Percentiles rank a stretch among this genome's conserved stretches.
Evolutionary conservation across 352 stramenopile genomes (phyloP).

Genomic region (Pythium guiyangense): DNA sequence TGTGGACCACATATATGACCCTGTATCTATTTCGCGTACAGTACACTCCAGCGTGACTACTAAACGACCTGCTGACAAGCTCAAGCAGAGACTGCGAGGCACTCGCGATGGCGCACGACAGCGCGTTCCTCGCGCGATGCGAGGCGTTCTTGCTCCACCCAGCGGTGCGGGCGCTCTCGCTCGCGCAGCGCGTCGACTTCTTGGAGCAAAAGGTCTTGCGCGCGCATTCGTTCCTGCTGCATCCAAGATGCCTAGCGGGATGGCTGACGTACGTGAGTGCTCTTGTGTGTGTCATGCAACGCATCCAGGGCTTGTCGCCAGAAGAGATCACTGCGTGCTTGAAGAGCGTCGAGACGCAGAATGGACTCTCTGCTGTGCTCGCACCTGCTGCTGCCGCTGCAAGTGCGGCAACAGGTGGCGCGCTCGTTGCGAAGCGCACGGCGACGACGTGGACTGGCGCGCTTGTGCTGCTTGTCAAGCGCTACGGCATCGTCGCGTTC

Average conservation of each 20-base stretch:
- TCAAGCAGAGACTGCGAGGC: constrained; percentile 1
- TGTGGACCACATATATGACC: neutral
- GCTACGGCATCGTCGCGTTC: constrained; percentile 29
- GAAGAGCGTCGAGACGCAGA: constrained; percentile 45
- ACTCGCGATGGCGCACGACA: constrained; percentile 19
- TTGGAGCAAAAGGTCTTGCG: constrained; percentile 52
- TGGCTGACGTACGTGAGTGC: neutral
- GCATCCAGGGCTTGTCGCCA: constrained; percentile 37
- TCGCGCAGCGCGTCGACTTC: constrained; percentile 71
- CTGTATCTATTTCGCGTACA: neutral
- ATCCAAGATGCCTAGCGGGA: too few species aligned
- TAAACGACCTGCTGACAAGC: constrained; percentile 2
- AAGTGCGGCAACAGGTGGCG: neutral
- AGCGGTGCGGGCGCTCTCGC: constrained; percentile 49
- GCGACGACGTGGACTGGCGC: constrained; percentile 13
- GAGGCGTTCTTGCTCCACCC: constrained; percentile 70
- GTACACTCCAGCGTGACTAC: neutral
- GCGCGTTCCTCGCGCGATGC: constrained; percentile 48
- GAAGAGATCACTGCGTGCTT: constrained; percentile 63
- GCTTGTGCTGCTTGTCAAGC: constrained; percentile 19
- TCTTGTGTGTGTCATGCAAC: neutral
- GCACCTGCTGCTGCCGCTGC: constrained; percentile 7
- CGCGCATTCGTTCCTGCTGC: neutral
- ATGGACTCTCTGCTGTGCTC: constrained; percentile 47
- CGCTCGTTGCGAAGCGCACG: neutral